Evolutionary conservation across 1,284 basidiomycete species (phyloP), one percentile per base, ranked within the genome.

Genomic region (Rhodofomes roseus): DNA sequence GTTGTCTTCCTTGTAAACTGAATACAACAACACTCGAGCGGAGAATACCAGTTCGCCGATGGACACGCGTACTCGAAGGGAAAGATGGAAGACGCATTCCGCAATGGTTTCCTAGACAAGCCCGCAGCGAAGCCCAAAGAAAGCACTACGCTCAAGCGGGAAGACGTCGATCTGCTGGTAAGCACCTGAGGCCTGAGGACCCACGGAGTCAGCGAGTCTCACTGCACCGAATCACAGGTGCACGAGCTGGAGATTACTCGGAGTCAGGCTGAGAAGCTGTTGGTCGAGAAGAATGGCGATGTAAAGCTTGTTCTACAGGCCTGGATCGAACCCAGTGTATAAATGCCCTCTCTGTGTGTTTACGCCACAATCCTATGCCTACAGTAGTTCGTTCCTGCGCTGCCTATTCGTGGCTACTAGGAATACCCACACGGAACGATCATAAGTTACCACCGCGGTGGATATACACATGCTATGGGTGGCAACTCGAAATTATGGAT

Each of bases 61-160:
- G 86, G 87, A 4, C 81, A 81, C 53, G 79, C 86, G 7, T 89
- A 87, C 67, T 83, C 82, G 34, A 89, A 88, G 70, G 76, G 77
- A 56, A 85, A 83, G 69, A 76, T 89, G 72, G 85, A 87, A 62
- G 84, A 86, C 56, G 84, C 83, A 8, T 83, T 83, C 66, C 76
- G 78, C n/a, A 79, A 78, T 27, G 82, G 83, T 0, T 68, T 87
- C 54, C 76, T 88, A 40, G 83, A 86, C 50, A 84, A 81, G 61
- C 71, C 80, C 1, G 76, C 80, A 22, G 64, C 75, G 4, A 85
- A 84, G 62, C 61, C 76, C 20, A 76, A 80, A 44, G 71, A 77
- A 0, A 65, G 70, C 22, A 69, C 73, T 11, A 43, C 63, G 11
- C 65, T 66, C 36, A 87, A 86, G 68, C 77, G 79, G 56, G 86